These are phyloP conservation scores for Harringtonia aguacate DNA, from an alignment of 2,329 filamentous ascomycete genomes.

Conservation along the genomic window DNA sequence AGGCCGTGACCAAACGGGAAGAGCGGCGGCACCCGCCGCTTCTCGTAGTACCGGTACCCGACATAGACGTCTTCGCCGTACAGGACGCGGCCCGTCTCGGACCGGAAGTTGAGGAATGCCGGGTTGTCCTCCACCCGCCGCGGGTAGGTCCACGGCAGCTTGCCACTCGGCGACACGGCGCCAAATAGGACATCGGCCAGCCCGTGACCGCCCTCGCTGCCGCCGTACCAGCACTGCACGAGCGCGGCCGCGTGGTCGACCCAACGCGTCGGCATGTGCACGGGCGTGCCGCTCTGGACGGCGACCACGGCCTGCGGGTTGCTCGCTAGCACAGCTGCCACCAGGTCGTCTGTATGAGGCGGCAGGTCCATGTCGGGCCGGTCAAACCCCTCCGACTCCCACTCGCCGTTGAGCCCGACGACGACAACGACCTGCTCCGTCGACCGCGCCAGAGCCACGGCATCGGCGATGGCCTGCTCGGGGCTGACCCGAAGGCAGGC, in stretches of 20 bases:
- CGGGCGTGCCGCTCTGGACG: conserved; percentile 55
- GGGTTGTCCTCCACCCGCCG: conserved; percentile 58
- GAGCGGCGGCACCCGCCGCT: conserved; percentile 36
- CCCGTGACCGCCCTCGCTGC: conserved; percentile 57
- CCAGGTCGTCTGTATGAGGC: conserved; percentile 49
- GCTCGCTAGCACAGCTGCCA: conserved; percentile 50
- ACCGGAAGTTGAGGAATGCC: conserved; percentile 62
- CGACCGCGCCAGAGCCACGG: neutral
- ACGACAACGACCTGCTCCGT: conserved; percentile 59
- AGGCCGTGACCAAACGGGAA: conserved; percentile 75
- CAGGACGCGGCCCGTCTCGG: conserved; percentile 37
- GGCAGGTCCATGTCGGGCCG: conserved; percentile 47
- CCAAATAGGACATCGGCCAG: conserved; percentile 57
- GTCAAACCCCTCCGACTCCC: conserved; percentile 57
- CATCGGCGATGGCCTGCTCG: neutral
- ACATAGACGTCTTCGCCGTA: conserved; percentile 76
- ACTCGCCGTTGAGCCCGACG: conserved; percentile 64
- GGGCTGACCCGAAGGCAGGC: neutral
- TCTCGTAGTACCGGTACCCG: conserved; percentile 73
- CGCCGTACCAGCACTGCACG: conserved; percentile 60
- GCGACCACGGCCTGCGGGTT: conserved; percentile 58
- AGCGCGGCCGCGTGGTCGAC: conserved; percentile 51
- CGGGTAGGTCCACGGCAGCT: conserved; percentile 57
- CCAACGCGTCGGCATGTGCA: conserved; percentile 66
- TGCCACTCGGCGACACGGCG: conserved; percentile 52